Evolutionary conservation across 768 basidiomycete species (phyloP).

Genomic region (Termitomyces sp.): DNA sequence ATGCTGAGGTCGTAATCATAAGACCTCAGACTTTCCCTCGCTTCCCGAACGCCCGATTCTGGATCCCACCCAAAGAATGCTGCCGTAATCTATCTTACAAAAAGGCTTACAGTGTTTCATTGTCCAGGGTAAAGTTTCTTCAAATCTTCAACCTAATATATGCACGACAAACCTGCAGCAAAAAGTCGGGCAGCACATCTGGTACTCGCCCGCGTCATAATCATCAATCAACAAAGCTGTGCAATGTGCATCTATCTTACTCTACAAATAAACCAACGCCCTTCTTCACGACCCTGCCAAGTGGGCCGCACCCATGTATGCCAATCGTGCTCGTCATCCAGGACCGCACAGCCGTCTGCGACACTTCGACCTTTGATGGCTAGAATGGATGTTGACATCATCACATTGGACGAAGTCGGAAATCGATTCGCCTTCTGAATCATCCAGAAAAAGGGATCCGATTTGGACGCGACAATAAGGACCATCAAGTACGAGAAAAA

Average conservation of each 20-base stretch:
- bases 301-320: background rate
- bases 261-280: background rate
- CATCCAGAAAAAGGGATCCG: background rate
- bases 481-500: background rate
- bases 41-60: background rate
- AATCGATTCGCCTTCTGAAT: background rate
- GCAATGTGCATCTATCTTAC: background rate
- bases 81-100: background rate
- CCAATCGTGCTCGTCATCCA: background rate
- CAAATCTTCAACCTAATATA: background rate
- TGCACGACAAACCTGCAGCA: background rate
- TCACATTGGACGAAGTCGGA: background rate
- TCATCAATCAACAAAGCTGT: background rate
- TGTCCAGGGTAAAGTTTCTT: background rate
- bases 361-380: background rate
- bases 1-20: background rate
- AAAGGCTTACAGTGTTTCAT: background rate
- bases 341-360: background rate
- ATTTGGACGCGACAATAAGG: background rate
- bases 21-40: too few relatives aligned
- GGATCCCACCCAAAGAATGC: background rate
- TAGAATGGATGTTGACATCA: background rate
- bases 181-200: background rate
- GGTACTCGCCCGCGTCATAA: background rate
- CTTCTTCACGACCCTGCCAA: background rate